Evolutionary conservation across 306 rosid genomes (phyloP).

Genomic region (Sindora glabra): DNA sequence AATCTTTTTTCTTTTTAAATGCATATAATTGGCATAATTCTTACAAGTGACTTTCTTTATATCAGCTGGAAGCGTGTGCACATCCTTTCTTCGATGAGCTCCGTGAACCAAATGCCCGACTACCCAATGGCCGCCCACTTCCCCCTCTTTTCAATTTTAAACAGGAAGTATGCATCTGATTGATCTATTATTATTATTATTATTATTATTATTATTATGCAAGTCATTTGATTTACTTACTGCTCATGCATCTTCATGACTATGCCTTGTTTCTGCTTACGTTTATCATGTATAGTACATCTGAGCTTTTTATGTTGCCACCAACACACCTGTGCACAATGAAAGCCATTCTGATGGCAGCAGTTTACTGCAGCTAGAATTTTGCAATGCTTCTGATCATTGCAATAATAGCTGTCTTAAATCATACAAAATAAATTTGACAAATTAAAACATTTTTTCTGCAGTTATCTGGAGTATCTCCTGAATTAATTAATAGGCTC

Average conservation of each 20-base stretch:
- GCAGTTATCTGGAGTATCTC: slow-evolving; percentile 70
- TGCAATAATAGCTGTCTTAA: too few species aligned
- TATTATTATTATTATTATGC: too few species aligned
- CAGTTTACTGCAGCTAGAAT: too few species aligned
- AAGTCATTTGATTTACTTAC: background rate
- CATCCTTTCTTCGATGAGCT: slow-evolving; percentile 95
- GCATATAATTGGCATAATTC: background rate
- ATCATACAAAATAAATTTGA: background rate
- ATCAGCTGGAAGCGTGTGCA: slow-evolving; percentile 88
- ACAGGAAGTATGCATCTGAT: slow-evolving; percentile 69
- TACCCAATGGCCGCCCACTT: slow-evolving; percentile 78
- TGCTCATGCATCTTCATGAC: too few species aligned
- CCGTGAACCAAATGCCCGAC: slow-evolving; percentile 76
- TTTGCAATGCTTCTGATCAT: too few species aligned
- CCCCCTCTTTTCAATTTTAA: slow-evolving; percentile 83
- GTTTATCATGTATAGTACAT: background rate
- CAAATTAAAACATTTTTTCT: slow-evolving; percentile 11
- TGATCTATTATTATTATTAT: background rate
- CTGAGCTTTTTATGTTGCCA: too few species aligned
- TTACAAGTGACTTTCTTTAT: slow-evolving; percentile 16
- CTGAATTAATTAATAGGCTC: slow-evolving; percentile 68
- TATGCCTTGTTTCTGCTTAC: too few species aligned
- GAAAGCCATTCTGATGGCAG: too few species aligned
- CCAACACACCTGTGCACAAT: too few species aligned
- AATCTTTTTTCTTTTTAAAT: background rate